Conservation (phyloP, 805 yeast species). For the Candida silvicultrix region DNA sequence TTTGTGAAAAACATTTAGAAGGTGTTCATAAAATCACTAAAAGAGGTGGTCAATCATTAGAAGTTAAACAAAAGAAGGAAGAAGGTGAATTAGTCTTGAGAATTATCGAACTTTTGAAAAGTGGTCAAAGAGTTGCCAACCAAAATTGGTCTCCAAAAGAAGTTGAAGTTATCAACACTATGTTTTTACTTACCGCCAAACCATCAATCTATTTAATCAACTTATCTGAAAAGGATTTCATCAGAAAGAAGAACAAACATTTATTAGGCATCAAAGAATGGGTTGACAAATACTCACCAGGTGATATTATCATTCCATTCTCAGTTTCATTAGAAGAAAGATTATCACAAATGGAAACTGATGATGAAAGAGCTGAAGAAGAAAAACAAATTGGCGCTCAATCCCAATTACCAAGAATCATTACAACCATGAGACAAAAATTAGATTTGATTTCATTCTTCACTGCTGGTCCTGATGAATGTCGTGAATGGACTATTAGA, state of each 20-base stretch:
- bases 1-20: conserved; percentile 77
- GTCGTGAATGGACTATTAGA: conserved; percentile 97
- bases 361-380: conserved; percentile 74
- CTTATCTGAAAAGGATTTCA: conserved; percentile 82
- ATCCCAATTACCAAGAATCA: conserved; percentile 82
- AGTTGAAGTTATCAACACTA: conserved; percentile 81
- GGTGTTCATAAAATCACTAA: conserved; percentile 71
- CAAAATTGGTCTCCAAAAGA: conserved; percentile 86
- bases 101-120: conserved; percentile 72
- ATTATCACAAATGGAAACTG: conserved; percentile 80
- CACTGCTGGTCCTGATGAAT: conserved; percentile 95
- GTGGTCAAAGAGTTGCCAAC: conserved; percentile 84
- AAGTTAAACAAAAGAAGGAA: conserved; percentile 83
- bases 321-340: conserved; percentile 90
- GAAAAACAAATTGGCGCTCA: conserved; percentile 65
- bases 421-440: conserved; percentile 80
- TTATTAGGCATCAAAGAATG: conserved; percentile 78
- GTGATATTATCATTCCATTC: conserved; percentile 87
- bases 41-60: conserved; percentile 86
- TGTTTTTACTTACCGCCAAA: conserved; percentile 89
- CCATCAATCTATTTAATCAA: conserved; percentile 91
- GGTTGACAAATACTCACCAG: conserved; percentile 85
- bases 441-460: conserved; percentile 87
- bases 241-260: conserved; percentile 85
- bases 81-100: conserved; percentile 69